Evolutionary conservation across 2,329 filamentous ascomycete genomes (phyloP), one percentile per base, ranked within the genome.

Genomic region (Penicillium expansum): DNA sequence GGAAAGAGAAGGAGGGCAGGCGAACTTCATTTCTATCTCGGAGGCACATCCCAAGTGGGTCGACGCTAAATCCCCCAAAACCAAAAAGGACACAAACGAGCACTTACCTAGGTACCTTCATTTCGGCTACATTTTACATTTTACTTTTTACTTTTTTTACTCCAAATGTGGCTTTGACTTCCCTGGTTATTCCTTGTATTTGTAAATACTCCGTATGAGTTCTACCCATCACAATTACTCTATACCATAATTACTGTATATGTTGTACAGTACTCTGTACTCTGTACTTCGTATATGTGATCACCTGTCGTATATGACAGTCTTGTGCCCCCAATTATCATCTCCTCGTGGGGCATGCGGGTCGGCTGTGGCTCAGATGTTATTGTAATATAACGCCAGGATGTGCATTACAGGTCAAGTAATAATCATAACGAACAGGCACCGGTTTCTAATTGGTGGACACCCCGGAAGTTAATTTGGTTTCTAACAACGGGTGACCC

Each of bases 1-100:
- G 22, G 8, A 54, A 24, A 24, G 24, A 41, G 53, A 56, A 60
- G 43, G 52, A 62, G 56, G 57, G 53, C 35, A 60, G 48, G 47
- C 39, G 57, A 63, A 57, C 30, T 56, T 41, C 42, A 43, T 56
- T 58, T 62, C 58, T 52, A 58, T 30, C 4, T 27, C 5, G 22
- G 22, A 43, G 30, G 24, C 10, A 27, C 39, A 38, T 37, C 50
- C 33, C 18, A 33, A 7, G 35, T 30, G 48, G 39, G 49, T 13
- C 33, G 30, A 16, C 10, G 35, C 27, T 18, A 32, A 29, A 22
- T 16, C 16, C 50, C 38, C 38, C 51, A 37, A 52, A 54, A 38
- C 10, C 20, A 30, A 24, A 49, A 35, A 35, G 3, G 4, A n/a
- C 14, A n/a, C 6, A 18, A 45, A 22, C 27, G 18, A 4, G 47